These are phyloP conservation scores for Puccinellia tenuiflora DNA, from an alignment of 176 grass and related monocot genomes.

Conservation along the genomic window DNA sequence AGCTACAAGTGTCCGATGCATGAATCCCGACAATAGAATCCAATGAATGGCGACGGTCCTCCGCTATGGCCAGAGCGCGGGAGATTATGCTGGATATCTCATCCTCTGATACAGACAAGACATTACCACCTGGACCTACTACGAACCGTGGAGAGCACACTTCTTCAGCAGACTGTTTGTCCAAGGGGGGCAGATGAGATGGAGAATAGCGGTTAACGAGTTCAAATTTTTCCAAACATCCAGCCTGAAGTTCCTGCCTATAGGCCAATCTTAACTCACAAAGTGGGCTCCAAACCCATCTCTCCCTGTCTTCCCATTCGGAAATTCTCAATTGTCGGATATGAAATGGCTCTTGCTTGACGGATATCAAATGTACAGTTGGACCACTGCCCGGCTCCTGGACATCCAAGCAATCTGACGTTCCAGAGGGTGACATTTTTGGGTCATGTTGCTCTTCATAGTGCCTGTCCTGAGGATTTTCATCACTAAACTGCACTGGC, in stretches of 20 bases:
- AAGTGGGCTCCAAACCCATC: slow-evolving; percentile 41
- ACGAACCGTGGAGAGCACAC: slow-evolving; percentile 15
- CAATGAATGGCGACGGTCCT: slow-evolving; percentile 40
- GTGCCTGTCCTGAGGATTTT: neutral
- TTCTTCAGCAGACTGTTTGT: slow-evolving; percentile 27
- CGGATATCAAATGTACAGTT: neutral
- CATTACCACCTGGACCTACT: slow-evolving; percentile 50
- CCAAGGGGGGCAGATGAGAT: slow-evolving; percentile 36
- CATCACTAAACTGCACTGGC: slow-evolving; percentile 3
- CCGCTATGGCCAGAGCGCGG: slow-evolving; percentile 45
- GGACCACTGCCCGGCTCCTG: neutral
- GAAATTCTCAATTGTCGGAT: neutral
- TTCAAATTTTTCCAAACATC: slow-evolving; percentile 48
- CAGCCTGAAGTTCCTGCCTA: slow-evolving; percentile 39
- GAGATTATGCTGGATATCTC: slow-evolving; percentile 74
- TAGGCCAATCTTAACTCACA: slow-evolving; percentile 35
- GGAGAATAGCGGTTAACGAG: slow-evolving; percentile 55
- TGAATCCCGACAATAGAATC: slow-evolving; percentile 29
- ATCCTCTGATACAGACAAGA: slow-evolving; percentile 49
- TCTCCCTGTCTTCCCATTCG: slow-evolving; percentile 14
- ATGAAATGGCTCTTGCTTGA: neutral
- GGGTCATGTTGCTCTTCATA: neutral
- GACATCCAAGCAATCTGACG: slow-evolving; percentile 1
- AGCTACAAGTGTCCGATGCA: slow-evolving; percentile 10
- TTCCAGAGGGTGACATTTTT: neutral